Base-by-base conservation (phyloP, 768 basidiomycete species). In the Pleurotus sapidus region DNA sequence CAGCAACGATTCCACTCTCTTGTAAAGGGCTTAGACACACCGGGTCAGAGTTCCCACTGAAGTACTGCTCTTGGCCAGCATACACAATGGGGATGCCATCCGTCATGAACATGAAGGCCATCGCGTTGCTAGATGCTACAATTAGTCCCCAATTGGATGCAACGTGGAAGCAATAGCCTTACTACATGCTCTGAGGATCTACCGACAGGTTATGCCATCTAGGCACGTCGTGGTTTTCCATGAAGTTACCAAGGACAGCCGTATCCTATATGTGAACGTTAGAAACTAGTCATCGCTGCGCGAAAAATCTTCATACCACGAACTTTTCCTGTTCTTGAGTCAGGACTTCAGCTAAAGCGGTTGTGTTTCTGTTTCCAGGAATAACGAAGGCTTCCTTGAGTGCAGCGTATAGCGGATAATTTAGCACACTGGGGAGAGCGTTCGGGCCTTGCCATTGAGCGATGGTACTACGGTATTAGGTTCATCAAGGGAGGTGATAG, bases 51-150 rank as follows among this genome's bases (percentile, higher is more conserved):
- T 70, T 72, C 34, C 90, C 91, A 56, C 70, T 73, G 67, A 89
- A 86, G 40, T 77, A 72, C 66, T 91, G 90, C 63, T 92, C 91
- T 70, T 89, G 88, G 1, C 91, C 90, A 59, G 90, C 89, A 67
- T 92, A 93, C 9, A 90, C 81, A 58, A 92, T 84, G 0, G 91
- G 90, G 61, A 91, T 89, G n/a, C 90, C 89, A 58, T 91, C 90
- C 49, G 82, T 81, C 82, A 91, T 84, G 69, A 89, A 91, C 57
- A 74, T 84, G 63, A 88, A 83, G 7, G 83, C 72, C 84, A 91
- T 84, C 12, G 88, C 87, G 67, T 91, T 91, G 64, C 85, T 87
- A 39, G 40, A 43, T 51, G 18, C 23, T 17, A 24, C 15, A 27
- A 17, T 37, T 27, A 49, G 37, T 18, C 6, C 49, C 25, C 49